Evolutionary conservation across 768 basidiomycete genomes (phyloP), one percentile per base, ranked within the genome.

Genomic region (Tubosaeta brunneosetosa): DNA sequence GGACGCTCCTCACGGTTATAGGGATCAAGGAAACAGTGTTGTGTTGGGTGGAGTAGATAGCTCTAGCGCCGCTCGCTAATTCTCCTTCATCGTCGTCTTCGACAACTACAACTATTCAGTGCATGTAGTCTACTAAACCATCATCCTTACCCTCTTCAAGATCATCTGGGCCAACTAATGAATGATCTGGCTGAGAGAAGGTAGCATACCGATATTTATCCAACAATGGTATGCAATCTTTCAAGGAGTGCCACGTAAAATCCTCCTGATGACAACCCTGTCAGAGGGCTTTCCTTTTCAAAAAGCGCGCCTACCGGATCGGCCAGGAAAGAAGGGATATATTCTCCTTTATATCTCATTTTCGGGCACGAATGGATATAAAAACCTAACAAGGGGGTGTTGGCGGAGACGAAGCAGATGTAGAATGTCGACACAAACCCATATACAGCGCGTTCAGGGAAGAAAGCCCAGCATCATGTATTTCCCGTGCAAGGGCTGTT

Each of bases 261-360:
- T 83, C 84, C 67, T 87, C 91, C 90, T 94, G 60, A 33, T 19
- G 11, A 33, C 19, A 49, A 4, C 33, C 13, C 46, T 22, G 42
- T 60, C 32, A 59, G 52, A 49, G 17, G 53, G 29, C 17, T 14
- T 22, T 26, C 27, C 6, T 44, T 14, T 17, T 43, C 41, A 27
- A 52, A 31, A 27, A 48, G 5, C 6, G 42, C 42, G 5, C 59
- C 77, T 60, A 93, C 90, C 8, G 94, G 93, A 68, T 98, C 94
- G 12, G 82, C 79, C 17, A 98, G 77, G 57, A 81, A 91, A 3
- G 94, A 97, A 0, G 95, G 95, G 0, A 76, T 67, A 59, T 94
- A 99, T 50, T 97, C 93, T 27, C 85, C 94, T 63, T 99, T 99
- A 71, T 99, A 98, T 50, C 78, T 77, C 97, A 98, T 98, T 70